Evolutionary conservation across 208 protist species (phyloP), one percentile per base, ranked within the genome.

Genomic region (Leishmania braziliensis): DNA sequence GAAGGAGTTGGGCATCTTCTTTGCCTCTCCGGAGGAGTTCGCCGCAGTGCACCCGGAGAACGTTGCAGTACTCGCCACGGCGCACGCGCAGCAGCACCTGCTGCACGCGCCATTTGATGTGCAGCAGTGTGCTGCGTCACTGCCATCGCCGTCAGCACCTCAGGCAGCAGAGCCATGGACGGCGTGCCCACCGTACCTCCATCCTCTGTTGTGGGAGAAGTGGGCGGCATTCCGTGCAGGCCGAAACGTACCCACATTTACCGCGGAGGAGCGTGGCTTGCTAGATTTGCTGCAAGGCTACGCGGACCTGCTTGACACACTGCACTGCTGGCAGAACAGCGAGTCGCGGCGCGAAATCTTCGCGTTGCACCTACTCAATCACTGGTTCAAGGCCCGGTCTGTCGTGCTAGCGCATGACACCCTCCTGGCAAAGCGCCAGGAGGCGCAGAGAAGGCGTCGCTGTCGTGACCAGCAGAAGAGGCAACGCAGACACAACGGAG

Each of bases 331-430:
- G 91, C 90, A 95, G 80, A 95, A 95, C 72, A 86, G 86, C 50
- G 87, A 89, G 65, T 87, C 91, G 66, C 86, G 91, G 8, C 86
- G 92, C 10, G 91, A 96, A 83, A 89, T 97, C 14, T 93, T 87
- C 71, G 68, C 86, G 8, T 80, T 97, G 9, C 94, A 97, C 75
- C 29, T 92, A 36, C 79, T 97, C 29, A 97, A 97, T 69, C 94
- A 97, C 88, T 97, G 94, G 92, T 96, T 94, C 75, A 97, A 97
- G 84, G 90, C 92, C 26, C 88, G 90, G 12, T 79, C 92, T 1
- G 91, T 97, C 1, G 85, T 96, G 36, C 72, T 93, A 2, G 92
- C 92, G 23, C 91, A 97, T 75, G 92, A 97, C 56, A 73, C 86
- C 56, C 78, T 97, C 62, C 84, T 97, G n/a, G 81, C 56, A 33